Conservation (phyloP, 768 basidiomycete species). For the Sporobolomyces phaffii region DNA sequence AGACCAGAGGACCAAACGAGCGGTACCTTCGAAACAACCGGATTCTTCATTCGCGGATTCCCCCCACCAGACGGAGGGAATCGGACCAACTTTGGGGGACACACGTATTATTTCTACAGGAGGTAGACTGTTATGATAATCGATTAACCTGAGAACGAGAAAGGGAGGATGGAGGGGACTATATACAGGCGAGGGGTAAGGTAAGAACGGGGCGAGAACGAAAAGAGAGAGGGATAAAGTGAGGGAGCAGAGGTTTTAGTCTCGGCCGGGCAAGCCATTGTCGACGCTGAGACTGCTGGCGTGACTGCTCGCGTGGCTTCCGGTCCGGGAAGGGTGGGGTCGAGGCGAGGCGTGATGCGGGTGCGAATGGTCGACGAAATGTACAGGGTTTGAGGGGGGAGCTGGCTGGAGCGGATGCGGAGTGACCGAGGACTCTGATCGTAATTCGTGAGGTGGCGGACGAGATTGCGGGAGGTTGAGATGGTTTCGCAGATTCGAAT, state of each 20-base stretch:
- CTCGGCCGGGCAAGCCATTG: not conserved
- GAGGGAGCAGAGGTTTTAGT: not conserved
- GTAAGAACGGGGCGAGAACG: no score
- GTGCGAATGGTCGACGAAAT: not conserved
- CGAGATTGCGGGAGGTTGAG: constrained; percentile 14
- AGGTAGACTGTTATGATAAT: no score
- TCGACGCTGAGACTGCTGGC: constrained; percentile 13
- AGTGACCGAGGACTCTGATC: not conserved
- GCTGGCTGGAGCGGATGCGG: constrained; percentile 4
- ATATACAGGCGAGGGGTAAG: not conserved
- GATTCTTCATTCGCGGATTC: no score
- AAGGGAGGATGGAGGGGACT: no score
- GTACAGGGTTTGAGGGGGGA: not conserved
- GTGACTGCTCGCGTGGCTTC: constrained; percentile 10
- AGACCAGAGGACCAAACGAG: no score
- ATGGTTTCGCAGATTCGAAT: constrained; percentile 26
- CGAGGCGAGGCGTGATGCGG: constrained; percentile 1
- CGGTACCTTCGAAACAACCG: no score
- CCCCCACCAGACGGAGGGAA: no score
- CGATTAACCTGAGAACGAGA: no score
- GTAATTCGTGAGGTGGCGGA: not conserved
- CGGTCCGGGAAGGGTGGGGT: not conserved
- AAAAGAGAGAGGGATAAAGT: not conserved
- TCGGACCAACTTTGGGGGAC: no score
- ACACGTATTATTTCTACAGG: no score